Evolutionary conservation across 768 basidiomycete genomes (phyloP), one percentile per base, ranked within the genome.

Genomic region (Auricularia sp.): DNA sequence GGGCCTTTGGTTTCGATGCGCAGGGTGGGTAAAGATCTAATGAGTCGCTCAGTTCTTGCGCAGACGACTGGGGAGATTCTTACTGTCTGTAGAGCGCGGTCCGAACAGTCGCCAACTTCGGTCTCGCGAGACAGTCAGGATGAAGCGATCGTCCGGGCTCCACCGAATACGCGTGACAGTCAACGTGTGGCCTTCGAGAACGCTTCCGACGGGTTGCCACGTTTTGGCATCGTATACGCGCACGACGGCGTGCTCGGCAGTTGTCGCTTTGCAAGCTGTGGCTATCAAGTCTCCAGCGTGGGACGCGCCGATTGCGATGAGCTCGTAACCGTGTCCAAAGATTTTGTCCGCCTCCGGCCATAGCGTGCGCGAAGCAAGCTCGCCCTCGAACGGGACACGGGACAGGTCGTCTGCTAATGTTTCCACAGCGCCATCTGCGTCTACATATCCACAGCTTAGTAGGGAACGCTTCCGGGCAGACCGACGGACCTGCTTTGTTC

Each of bases 311-410:
- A 98, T 77, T 0, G 89, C 83, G 59, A 95, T 89, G 7, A 91
- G 89, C 92, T 99, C 97, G 70, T 98, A 98, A 51, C 96, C 94
- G 74, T 98, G 97, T 3, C 96, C 97, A 73, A 97, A 99, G 0
- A 99, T 80, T 73, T 99, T 99, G 70, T 98, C 97, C 1, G 86
- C 79, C 77, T 99, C 97, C 0, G 96, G 97, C 97, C 97, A 99
- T 0, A 98, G 80, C 0, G 96, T 98, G 16, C 84, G 82, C 0
- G 86, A 82, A 0, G 92, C 87, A 0, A 98, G 81, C 73, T 98
- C 94, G 11, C 91, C 92, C 72, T 98, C 97, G 65, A 93, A 92
- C 0, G 97, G 88, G n/a, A 82, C 77, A 62, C 81, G 73, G 16
- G 54, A 6, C 37, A 61, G 33, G 45, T 67, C 18, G 56, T 59